Percentiles rank a stretch among this genome's conserved stretches.
These are phyloP conservation scores for Mycosphaerella sp. DNA, from an alignment of 2,329 filamentous ascomycete genomes.

Conservation along the genomic window DNA sequence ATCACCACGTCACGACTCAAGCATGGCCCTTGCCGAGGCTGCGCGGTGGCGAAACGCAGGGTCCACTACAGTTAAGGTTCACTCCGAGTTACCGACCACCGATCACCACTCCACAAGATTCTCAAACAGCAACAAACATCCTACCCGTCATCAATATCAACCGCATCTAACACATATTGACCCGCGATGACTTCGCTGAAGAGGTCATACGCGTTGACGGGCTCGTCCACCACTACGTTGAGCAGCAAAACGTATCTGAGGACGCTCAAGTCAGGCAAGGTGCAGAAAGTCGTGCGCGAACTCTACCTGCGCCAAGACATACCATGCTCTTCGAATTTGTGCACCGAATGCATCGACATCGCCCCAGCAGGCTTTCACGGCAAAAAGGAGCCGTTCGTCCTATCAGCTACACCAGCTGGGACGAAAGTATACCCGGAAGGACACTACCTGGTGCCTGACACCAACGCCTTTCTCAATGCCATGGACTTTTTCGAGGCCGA, in stretches of 20 bases:
- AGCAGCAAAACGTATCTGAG: constrained; percentile 95
- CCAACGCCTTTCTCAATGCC: constrained; percentile 87
- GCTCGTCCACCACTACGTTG: constrained; percentile 57
- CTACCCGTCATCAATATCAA: background rate
- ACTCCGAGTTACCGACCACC: too few relatives aligned
- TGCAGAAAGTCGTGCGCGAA: constrained; percentile 97
- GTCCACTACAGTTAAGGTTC: background rate
- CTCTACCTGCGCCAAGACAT: constrained; percentile 95
- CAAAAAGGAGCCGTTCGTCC: constrained; percentile 72
- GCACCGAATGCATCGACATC: constrained; percentile 62
- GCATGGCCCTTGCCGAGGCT: background rate
- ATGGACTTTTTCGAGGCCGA: constrained; percentile 97
- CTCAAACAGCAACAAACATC: background rate
- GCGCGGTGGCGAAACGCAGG: constrained; percentile 6
- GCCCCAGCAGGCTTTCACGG: constrained; percentile 76
- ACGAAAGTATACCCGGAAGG: constrained; percentile 77
- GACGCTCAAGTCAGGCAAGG: constrained; percentile 91
- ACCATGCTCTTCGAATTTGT: constrained; percentile 89
- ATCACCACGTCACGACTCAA: background rate
- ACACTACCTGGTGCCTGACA: constrained; percentile 93
- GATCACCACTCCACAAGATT: background rate
- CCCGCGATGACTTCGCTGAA: constrained; percentile 56
- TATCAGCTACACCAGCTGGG: constrained; percentile 80
- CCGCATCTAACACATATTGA: background rate
- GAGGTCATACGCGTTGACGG: constrained; percentile 50